Percentiles rank a stretch among this genome's conserved stretches.
phyloP scores from a whole-genome alignment of 495 filamentous ascomycete species.

The Monascus purpureus region DNA sequence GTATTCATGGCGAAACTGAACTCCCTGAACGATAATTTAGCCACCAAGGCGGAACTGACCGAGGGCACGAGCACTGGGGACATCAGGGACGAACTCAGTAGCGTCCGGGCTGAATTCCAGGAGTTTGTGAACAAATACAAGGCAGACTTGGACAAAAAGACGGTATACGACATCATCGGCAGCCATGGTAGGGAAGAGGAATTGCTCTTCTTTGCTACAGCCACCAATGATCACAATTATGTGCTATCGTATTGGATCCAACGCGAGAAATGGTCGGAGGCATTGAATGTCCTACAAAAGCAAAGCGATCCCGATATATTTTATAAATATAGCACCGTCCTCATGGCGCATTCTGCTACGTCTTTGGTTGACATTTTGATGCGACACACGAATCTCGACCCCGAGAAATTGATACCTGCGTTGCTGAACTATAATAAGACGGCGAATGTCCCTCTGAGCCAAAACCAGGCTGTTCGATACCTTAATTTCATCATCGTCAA shows the following conservation, averaged over 20 bases:
- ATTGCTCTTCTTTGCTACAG: conserved; percentile 76
- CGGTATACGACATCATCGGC: conserved; percentile 88
- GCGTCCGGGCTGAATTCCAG: conserved; percentile 64
- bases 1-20: conserved; percentile 97
- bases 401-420: conserved; percentile 80
- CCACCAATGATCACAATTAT: conserved; percentile 82
- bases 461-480: conserved; percentile 93
- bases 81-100: conserved; percentile 55
- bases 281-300: conserved; percentile 72
- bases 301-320: conserved; percentile 88
- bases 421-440: conserved; percentile 85
- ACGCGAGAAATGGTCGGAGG: conserved; percentile 84
- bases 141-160: conserved; percentile 74
- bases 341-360: conserved; percentile 75
- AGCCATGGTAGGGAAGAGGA: conserved; percentile 91
- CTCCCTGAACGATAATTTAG: conserved; percentile 82
- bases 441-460: conserved; percentile 27
- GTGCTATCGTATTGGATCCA: conserved; percentile 96
- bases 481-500: conserved; percentile 88
- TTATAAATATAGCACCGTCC: conserved; percentile 89
- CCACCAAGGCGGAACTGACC: conserved; percentile 73
- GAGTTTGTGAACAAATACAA: conserved; percentile 78
- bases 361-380: conserved; percentile 88
- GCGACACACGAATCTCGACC: conserved; percentile 77
- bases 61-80: conserved; percentile 55